Base-by-base conservation (phyloP, 1,284 basidiomycete genomes). In the Butyriboletus appendiculatus region DNA sequence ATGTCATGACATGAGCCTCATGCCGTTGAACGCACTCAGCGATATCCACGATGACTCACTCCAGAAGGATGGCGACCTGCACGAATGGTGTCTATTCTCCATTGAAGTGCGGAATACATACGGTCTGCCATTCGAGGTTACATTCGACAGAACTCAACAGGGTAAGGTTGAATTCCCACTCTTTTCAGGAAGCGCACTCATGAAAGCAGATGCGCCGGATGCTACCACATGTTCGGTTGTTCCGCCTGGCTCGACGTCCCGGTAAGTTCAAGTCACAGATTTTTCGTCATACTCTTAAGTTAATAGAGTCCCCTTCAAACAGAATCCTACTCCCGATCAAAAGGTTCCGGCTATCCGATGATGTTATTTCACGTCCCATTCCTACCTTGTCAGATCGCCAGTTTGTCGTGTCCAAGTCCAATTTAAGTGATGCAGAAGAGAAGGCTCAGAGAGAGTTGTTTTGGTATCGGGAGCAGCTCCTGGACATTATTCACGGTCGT, bases 381-480 rank as follows among this genome's bases (percentile, higher is more conserved):
- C 96, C 96, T 0, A 85, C 86, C 5, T 74, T 96, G 33, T 89
- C 90, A 5, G 86, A 91, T 55, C 80, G 94, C n/a, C 96, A 99
- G 68, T 98, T 96, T 69, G 87, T 98, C 16, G 88, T 98, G 0
- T 81, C 86, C 20, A 91, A 91, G 64, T 81, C 86, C 11, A 80
- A 78, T 51, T 74, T 90, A 50, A 81, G 85, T 1, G 68, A 74
- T 5, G 73, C 73, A 40, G 87, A 93, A 62, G 80, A 87, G 57
- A 76, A 74, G 37, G 67, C 76, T 10, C 86, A 90, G 62, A 79
- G 86, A 34, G 88, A 92, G 64, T 69, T 95, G 15, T 98, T 98
- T 74, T 98, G 96, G 96, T 96, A 95, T 67, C 81, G 95, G 30
- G 92, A 98, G 68, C 84, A 88, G 58, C 74, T 98, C 12, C 82